Conservation (phyloP, 164 flowering plant species). For the Saururus chinensis region DNA sequence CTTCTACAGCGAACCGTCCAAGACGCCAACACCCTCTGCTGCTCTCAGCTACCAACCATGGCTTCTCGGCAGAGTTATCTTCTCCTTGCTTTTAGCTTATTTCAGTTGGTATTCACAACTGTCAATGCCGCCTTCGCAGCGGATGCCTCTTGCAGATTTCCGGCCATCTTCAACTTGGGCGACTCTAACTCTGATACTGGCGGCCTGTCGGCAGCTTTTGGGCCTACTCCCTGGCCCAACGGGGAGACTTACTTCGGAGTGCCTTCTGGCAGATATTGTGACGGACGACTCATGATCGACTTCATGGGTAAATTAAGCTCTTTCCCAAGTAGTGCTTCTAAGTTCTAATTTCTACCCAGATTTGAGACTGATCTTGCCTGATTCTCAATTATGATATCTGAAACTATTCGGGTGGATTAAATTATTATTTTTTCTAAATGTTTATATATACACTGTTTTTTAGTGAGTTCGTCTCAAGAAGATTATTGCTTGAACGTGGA, state of each 20-base stretch:
- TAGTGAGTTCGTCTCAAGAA: too few relatives aligned
- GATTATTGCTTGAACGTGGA: too few relatives aligned
- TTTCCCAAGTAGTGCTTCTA: not conserved
- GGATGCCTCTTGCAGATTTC: not conserved
- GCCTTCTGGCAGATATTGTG: not conserved
- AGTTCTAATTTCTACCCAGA: not conserved
- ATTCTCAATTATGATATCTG: too few relatives aligned
- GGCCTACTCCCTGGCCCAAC: conserved; percentile 1
- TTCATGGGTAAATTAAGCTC: not conserved
- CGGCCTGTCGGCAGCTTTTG: not conserved
- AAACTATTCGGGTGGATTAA: too few relatives aligned
- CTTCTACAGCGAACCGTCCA: too few relatives aligned
- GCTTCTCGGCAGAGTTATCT: not conserved
- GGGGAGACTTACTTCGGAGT: not conserved
- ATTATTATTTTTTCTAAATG: too few relatives aligned
- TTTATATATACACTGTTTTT: too few relatives aligned
- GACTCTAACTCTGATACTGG: conserved; percentile 1
- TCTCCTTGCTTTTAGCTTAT: not conserved
- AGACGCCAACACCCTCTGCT: not conserved
- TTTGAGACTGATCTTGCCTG: not conserved
- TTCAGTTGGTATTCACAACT: not conserved
- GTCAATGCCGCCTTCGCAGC: not conserved
- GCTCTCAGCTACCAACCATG: not conserved
- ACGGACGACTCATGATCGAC: not conserved
- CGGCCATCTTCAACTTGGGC: conserved; percentile 2